Conservation (phyloP, 305 asterid species). For the Fraxinus sp. region DNA sequence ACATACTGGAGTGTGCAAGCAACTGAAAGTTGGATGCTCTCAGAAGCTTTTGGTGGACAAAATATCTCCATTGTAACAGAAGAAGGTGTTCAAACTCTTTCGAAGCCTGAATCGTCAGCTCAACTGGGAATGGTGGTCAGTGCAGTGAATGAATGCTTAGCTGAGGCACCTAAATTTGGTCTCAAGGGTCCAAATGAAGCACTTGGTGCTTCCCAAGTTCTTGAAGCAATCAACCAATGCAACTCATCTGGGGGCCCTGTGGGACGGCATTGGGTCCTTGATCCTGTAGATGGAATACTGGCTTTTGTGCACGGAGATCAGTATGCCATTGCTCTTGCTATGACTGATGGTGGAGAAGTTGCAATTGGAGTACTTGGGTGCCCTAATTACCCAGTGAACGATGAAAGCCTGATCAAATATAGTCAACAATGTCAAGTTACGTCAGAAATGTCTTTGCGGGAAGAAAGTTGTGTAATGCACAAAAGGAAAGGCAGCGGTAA, state of each 20-base stretch:
- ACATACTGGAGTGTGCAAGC: constrained; percentile 91
- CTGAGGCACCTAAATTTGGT: constrained; percentile 66
- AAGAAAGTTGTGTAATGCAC: constrained; percentile 67
- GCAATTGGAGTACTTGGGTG: constrained; percentile 71
- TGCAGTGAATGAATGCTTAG: constrained; percentile 59
- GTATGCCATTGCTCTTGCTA: constrained; percentile 74
- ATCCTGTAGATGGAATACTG: constrained; percentile 80
- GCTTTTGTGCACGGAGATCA: constrained; percentile 82
- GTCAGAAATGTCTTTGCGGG: constrained; percentile 36
- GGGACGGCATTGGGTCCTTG: constrained; percentile 87
- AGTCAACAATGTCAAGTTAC: constrained; percentile 25
- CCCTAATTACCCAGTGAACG: constrained; percentile 51
- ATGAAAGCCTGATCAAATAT: constrained; percentile 39
- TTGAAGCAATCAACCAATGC: constrained; percentile 64
- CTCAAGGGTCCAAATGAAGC: constrained; percentile 50
- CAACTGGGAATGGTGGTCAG: constrained; percentile 49
- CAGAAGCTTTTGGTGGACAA: constrained; percentile 46
- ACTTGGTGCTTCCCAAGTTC: constrained; percentile 52
- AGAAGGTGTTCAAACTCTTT: constrained; percentile 72
- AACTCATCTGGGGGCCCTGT: constrained; percentile 62
- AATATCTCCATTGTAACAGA: constrained; percentile 69
- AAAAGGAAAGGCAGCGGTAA: constrained; percentile 46
- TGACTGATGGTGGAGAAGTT: constrained; percentile 56
- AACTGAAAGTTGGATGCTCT: constrained; percentile 63
- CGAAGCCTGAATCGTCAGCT: constrained; percentile 54